Percentiles rank a stretch among this genome's conserved stretches.
Conservation (phyloP, 371 early-diverging fungal genomes). For the Mortierella sp. region DNA sequence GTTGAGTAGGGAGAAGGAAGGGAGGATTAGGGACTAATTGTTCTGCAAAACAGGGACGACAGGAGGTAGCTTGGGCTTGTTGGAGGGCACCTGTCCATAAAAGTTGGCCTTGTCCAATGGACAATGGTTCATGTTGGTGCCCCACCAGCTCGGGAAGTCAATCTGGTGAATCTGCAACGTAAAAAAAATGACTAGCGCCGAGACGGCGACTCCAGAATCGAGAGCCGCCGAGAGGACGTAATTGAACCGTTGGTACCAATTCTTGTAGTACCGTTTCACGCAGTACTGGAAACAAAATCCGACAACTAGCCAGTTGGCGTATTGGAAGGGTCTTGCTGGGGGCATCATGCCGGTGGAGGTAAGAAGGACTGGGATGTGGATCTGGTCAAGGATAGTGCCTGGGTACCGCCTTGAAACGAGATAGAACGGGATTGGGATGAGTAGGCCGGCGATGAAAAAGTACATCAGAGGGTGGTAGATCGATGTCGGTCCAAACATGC, state of each 20-base stretch:
- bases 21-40: neutral
- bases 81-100: slow-evolving; percentile 21
- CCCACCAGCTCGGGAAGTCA: slow-evolving; percentile 56
- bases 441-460: slow-evolving; percentile 69
- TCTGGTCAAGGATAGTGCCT: slow-evolving; percentile 39
- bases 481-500: slow-evolving; percentile 75
- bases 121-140: slow-evolving; percentile 40
- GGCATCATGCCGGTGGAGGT: slow-evolving; percentile 62
- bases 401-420: slow-evolving; percentile 51
- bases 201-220: slow-evolving; percentile 77
- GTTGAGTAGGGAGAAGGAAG: too few relatives aligned
- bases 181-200: slow-evolving; percentile 67
- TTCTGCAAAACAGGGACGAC: neutral
- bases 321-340: slow-evolving; percentile 51
- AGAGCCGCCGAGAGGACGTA: slow-evolving; percentile 83
- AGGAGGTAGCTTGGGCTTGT: slow-evolving; percentile 12
- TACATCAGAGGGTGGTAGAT: slow-evolving; percentile 70
- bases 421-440: slow-evolving; percentile 69
- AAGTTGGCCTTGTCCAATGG: slow-evolving; percentile 35
- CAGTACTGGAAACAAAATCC: slow-evolving; percentile 78
- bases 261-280: slow-evolving; percentile 63
- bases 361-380: slow-evolving; percentile 57
- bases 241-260: slow-evolving; percentile 81
- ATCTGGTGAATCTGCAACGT: slow-evolving; percentile 55
- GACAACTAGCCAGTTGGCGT: slow-evolving; percentile 72